phyloP scores from a whole-genome alignment of 768 basidiomycete genomes.

The Coprinopsis marcescibilis region DNA sequence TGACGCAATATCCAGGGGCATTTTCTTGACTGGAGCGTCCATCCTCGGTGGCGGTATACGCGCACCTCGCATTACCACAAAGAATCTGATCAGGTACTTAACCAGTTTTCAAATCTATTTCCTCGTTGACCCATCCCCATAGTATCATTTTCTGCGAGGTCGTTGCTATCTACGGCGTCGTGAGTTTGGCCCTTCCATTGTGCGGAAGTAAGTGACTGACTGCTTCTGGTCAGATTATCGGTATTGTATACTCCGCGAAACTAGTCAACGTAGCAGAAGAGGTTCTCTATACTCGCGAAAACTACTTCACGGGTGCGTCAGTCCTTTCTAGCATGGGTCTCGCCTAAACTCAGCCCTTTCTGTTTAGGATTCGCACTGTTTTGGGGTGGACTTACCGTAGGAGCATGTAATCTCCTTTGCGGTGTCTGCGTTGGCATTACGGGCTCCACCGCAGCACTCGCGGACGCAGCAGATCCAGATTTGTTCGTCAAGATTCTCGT shows the following conservation, averaged over 20 bases:
- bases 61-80: constrained; percentile 89
- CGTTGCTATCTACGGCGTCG: constrained; percentile 96
- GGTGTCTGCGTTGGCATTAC: constrained; percentile 93
- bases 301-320: constrained; percentile 82
- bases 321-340: neutral
- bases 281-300: constrained; percentile 74
- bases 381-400: constrained; percentile 95
- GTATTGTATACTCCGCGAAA: constrained; percentile 92
- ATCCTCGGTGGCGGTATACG: constrained; percentile 95
- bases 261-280: constrained; percentile 54
- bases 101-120: neutral
- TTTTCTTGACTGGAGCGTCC: constrained; percentile 94
- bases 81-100: constrained; percentile 90
- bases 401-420: constrained; percentile 90
- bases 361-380: constrained; percentile 83
- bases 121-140: constrained; percentile 1
- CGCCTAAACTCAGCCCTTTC: neutral
- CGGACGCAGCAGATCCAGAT: constrained; percentile 92
- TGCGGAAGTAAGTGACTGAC: constrained; percentile 1
- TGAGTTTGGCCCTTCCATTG: constrained; percentile 33
- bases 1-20: constrained; percentile 64
- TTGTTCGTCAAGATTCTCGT: constrained; percentile 96
- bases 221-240: constrained; percentile 63
- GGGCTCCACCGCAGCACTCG: constrained; percentile 90
- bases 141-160: constrained; percentile 99